Base-by-base conservation (phyloP, 495 filamentous ascomycete species). In the Aspergillus cavernicola region DNA sequence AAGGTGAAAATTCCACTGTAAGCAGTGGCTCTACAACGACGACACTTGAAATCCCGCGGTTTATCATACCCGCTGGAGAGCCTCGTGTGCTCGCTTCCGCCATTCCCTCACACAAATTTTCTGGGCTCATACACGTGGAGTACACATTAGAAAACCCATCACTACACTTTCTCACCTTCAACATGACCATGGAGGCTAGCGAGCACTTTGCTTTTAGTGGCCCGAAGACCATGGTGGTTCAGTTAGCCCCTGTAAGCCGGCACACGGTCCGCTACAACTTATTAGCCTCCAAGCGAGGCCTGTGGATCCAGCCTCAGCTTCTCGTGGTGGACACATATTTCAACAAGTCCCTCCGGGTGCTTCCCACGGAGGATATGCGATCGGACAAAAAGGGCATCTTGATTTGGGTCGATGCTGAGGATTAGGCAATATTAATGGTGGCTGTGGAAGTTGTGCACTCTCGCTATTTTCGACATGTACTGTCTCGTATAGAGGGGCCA, bases 201-300 rank as follows among this genome's bases (percentile, higher is more conserved):
- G 90, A 95, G 53, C 81, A 88, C 12, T 99, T 99, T 66, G 93
- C 90, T 6, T 97, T 99, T 66, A 90, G 87, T 23, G 93, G 93
- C 0, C 77, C 88, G 4, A 97, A 97, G 72, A 79, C 85, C 40
- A 83, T 81, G 6, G 83, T 82, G 2, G 48, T 96, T 15, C 85
- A 92, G 53, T 66, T 97, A 33, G 77, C 93, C 26, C 93, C 93
- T 1, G 71, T 95, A 31, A 89, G 86, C 50, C 68, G 91, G 41
- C 77, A 86, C 31, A 78, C 71, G 0, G 74, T 95, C 6, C 76
- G 77, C 41, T 98, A 89, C 52, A 76, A 82, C 42, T 36, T 98
- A 12, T 63, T 95, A 22, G 72, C 76, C 3, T 67, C 67, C n/a
- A 70, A 70, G 46, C 69, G 70, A 9, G 86, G 85, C 0, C 66